Base-by-base conservation (phyloP, 495 filamentous ascomycete genomes). In the Neurospora sp. region DNA sequence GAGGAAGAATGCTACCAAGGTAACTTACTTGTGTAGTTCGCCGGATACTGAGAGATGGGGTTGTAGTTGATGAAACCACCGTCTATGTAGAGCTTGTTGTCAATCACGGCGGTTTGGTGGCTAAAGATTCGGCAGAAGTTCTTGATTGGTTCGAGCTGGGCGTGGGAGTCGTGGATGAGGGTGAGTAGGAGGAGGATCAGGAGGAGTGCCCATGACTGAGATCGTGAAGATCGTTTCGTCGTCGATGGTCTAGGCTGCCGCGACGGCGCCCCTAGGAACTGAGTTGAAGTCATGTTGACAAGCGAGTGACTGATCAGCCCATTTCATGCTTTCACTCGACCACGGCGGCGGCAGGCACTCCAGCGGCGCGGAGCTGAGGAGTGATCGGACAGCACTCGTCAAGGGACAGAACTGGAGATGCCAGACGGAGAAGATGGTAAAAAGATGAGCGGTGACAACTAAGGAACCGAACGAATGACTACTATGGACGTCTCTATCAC, bases 111-210 rank as follows among this genome's bases (percentile, higher is more conserved):
- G 7, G 85, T 85, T 75, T 87, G 85, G 69, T 87, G 85, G 34
- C 84, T 82, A 72, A 84, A 88, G 37, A 86, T 78, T 40, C 86
- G 78, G 73, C 86, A 88, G 59, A 87, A 88, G 73, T 86, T 81
- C 39, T 80, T 82, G 42, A 87, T 70, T 0, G 85, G 84, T 72
- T 87, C 78, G 17, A 73, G 69, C 34, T 78, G 73, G 2, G 77
- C 77, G 15, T 62, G 24, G 24, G 24, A 62, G 54, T 0, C 15
- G 5, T 17, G 54, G 5, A 62, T 17, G 28, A 62, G 2, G 11
- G 54, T 31, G 54, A 62, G 28, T 15, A 62, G 15, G 1, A 59
- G 10, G 21, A 24, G n/a, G n/a, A 54, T 1, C 13, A 62, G 7
- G 13, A 62, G 54, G 6, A 62, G 24, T 62, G 6, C 9, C 54